A percentile compares a stretch with the other conserved stretches of the same genome.
Conservation (phyloP, 2,329 filamentous ascomycete genomes). For the Nemania diffusa region DNA sequence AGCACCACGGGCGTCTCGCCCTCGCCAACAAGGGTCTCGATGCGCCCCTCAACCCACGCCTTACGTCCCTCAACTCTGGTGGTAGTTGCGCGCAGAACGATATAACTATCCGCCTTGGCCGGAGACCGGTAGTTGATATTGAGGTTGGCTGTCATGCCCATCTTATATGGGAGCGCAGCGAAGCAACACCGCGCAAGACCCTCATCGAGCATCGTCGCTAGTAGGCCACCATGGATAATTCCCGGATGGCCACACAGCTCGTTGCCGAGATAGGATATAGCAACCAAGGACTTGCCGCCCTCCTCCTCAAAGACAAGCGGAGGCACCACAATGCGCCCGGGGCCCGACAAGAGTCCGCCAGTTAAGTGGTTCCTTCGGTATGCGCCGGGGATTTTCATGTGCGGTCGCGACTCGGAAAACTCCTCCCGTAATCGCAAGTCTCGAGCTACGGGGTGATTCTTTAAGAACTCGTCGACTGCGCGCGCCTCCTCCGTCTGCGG, state of each 20-base stretch:
- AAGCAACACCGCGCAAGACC: constrained; percentile 90
- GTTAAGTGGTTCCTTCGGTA: constrained; percentile 82
- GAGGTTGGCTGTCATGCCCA: constrained; percentile 87
- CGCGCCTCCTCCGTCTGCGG: constrained; percentile 64
- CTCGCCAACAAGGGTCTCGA: constrained; percentile 78
- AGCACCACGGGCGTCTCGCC: constrained; percentile 73
- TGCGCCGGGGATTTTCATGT: constrained; percentile 81
- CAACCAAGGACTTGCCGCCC: constrained; percentile 74
- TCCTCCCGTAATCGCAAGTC: constrained; percentile 73
- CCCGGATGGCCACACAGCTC: constrained; percentile 90
- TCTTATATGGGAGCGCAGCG: constrained; percentile 83
- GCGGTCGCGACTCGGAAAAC: constrained; percentile 81
- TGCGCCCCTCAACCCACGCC: constrained; percentile 88
- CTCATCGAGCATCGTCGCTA: constrained; percentile 94
- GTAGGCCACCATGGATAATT: constrained; percentile 87
- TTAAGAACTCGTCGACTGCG: constrained; percentile 78
- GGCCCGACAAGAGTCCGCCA: constrained; percentile 79
- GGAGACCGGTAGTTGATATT: constrained; percentile 86
- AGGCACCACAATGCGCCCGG: constrained; percentile 81
- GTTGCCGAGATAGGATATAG: constrained; percentile 79
- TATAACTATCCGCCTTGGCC: constrained; percentile 76
- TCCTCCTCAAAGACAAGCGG: constrained; percentile 81
- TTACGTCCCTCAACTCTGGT: constrained; percentile 90
- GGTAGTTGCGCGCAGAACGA: constrained; percentile 83
- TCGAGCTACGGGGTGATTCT: constrained; percentile 77